A percentile compares a stretch with the other conserved stretches of the same genome.
phyloP scores from a whole-genome alignment of 768 basidiomycete species.

The Fomitopsis pulvina region DNA sequence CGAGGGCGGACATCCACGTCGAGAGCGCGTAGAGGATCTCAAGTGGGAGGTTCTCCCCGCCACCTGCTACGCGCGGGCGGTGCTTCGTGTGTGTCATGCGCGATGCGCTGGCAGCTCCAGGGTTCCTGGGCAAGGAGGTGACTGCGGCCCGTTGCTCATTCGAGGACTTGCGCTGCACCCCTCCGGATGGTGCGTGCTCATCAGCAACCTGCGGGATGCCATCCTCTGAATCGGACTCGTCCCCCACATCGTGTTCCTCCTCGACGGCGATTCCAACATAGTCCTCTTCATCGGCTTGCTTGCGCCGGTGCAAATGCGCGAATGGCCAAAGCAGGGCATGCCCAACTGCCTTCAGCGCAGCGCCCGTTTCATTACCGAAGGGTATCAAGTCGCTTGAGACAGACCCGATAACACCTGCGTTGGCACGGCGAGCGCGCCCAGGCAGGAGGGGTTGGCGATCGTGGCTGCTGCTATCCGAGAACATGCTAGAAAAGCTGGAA shows the following conservation, averaged over 20 bases:
- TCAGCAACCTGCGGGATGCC: neutral
- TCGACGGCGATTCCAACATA: neutral
- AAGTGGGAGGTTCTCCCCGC: constrained; percentile 52
- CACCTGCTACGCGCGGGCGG: constrained; percentile 27
- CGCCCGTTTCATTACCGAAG: constrained; percentile 16
- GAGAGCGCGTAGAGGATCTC: constrained; percentile 50
- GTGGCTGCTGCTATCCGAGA: constrained; percentile 7
- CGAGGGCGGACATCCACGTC: constrained; percentile 52
- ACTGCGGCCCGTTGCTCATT: neutral
- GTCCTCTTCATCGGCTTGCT: neutral
- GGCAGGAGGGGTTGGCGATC: constrained; percentile 36
- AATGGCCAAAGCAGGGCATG: neutral
- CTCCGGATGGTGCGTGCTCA: neutral
- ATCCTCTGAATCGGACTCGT: neutral
- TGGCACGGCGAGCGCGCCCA: neutral
- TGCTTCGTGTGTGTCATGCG: constrained; percentile 22
- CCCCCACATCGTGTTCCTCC: neutral
- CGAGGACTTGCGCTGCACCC: neutral
- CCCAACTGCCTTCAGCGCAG: constrained; percentile 5
- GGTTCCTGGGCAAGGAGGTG: neutral
- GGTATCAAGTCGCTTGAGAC: constrained; percentile 24
- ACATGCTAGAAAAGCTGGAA: constrained; percentile 14
- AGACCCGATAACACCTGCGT: constrained; percentile 9
- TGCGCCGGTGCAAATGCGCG: neutral
- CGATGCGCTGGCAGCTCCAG: neutral